Evolutionary conservation across 2,329 filamentous ascomycete species (phyloP).

Genomic region (Chaetomium sp.): DNA sequence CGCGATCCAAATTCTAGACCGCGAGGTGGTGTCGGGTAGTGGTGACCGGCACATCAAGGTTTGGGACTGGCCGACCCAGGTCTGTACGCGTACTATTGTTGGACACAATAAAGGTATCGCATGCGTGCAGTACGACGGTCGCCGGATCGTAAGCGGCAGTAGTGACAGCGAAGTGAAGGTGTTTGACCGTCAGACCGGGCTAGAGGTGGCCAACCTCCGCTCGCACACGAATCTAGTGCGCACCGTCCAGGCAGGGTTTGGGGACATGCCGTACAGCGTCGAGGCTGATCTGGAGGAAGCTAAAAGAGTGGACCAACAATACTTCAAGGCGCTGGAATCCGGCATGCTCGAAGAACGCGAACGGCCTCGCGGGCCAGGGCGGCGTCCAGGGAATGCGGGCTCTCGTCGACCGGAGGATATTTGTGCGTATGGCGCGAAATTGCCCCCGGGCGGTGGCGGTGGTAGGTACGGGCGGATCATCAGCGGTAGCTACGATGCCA

Average conservation of each 20-base stretch:
- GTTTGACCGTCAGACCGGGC: slow-evolving; percentile 77
- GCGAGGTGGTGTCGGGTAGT: slow-evolving; percentile 88
- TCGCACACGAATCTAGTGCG: slow-evolving; percentile 81
- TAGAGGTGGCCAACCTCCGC: slow-evolving; percentile 81
- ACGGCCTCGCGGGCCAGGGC: slow-evolving; percentile 28
- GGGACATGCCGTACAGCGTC: slow-evolving; percentile 74
- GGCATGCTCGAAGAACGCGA: slow-evolving; percentile 39
- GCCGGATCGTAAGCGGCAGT: slow-evolving; percentile 89
- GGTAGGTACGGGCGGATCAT: slow-evolving; percentile 90
- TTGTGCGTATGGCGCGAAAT: slow-evolving; percentile 71
- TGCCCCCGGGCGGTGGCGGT: slow-evolving; percentile 86
- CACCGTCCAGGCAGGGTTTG: slow-evolving; percentile 92
- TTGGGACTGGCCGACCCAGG: slow-evolving; percentile 81
- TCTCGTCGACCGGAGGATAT: slow-evolving; percentile 71
- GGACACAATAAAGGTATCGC: slow-evolving; percentile 95
- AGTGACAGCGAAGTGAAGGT: slow-evolving; percentile 95
- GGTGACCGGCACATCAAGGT: slow-evolving; percentile 91
- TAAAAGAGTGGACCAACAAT: slow-evolving; percentile 63
- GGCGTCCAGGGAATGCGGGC: slow-evolving; percentile 57
- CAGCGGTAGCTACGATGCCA: slow-evolving; percentile 93
- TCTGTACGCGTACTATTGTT: slow-evolving; percentile 68
- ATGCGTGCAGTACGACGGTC: slow-evolving; percentile 92
- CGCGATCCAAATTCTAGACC: slow-evolving; percentile 80
- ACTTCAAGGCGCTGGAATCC: slow-evolving; percentile 54
- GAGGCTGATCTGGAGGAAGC: slow-evolving; percentile 70